phyloP scores from a whole-genome alignment of 306 rosid species.

The Vigna mungo region DNA sequence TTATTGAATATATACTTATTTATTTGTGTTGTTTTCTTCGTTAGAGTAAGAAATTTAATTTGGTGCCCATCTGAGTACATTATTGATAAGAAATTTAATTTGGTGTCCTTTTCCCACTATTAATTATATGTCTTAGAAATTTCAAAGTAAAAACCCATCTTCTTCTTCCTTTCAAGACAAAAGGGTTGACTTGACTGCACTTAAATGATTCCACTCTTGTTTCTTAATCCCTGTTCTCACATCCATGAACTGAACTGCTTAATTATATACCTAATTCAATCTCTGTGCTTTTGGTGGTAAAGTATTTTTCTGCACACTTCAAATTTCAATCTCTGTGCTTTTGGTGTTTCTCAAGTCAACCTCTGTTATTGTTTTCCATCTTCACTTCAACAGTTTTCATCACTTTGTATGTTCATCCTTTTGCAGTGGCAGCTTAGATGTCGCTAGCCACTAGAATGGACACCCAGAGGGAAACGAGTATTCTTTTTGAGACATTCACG shows the following conservation, averaged over 20 bases:
- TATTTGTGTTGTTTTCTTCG: too few relatives aligned
- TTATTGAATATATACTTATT: too few relatives aligned
- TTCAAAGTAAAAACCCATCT: background rate
- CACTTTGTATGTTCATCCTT: background rate
- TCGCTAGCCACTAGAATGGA: conserved; percentile 27
- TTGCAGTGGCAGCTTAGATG: conserved; percentile 38
- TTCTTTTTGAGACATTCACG: conserved; percentile 29
- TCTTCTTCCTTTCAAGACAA: conserved; percentile 2
- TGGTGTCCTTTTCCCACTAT: conserved; percentile 1
- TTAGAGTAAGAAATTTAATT: background rate
- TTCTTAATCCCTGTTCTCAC: too few relatives aligned
- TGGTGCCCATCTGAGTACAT: background rate
- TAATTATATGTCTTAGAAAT: conserved; percentile 6
- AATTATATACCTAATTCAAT: too few relatives aligned
- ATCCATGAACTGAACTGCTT: too few relatives aligned
- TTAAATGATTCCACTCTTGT: background rate
- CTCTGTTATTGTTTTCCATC: background rate
- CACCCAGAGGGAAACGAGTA: conserved; percentile 15
- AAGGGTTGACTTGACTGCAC: conserved; percentile 25
- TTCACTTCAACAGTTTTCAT: background rate
- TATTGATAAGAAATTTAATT: background rate
- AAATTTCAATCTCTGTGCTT: conserved; percentile 6
- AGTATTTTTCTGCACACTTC: background rate
- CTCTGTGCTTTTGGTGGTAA: background rate
- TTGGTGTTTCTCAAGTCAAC: background rate